Base-by-base conservation (phyloP, 257 asterid genomes). In the Forsythia suspensa region DNA sequence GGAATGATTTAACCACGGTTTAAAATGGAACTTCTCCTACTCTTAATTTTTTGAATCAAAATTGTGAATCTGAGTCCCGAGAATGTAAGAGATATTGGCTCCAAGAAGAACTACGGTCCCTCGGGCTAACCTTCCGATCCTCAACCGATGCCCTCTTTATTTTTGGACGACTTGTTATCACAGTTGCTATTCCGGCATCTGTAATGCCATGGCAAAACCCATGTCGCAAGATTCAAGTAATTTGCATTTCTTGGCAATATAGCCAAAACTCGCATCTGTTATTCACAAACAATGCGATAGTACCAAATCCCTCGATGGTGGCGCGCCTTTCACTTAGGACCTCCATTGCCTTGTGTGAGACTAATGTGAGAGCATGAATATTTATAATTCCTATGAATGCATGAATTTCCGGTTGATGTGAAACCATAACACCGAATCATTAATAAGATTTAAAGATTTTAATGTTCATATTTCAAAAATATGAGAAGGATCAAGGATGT, bases 201-300 rank as follows among this genome's bases (percentile, higher is more conserved):
- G 89, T 52, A 70, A 87, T 81, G 41, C 86, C 86, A 13, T 87
- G 87, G 77, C 91, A 67, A 82, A 85, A 52, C 85, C 86, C 84
- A 87, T 81, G 69, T 85, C 87, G 42, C 86, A 79, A 18, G 83
- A 76, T 81, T 87, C 91, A 76, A 87, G 79, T 67, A 81, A 67
- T 44, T 51, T 46, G 77, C 91, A 87, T 5, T 61, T 85, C 4
- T 38, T 87, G n/a, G 75, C 91, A 16, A 87, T 82, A 75, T 87
- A 63, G 71, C 63, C 69, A 8, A 87, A 70, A 70, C 87, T 87
- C 18, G 73, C 83, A 74, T 85, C 83, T 36, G 87, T 78, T 76
- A 87, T 78, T 73, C 55, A 85, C 43, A 83, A 88, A 74, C 90
- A 87, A 55, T 82, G 88, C 7, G 90, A 87, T 40, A 87, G 70